A percentile compares a stretch with the other conserved stretches of the same genome.
phyloP scores from a whole-genome alignment of 306 rosid genomes.

The Cucumis cinereus region DNA sequence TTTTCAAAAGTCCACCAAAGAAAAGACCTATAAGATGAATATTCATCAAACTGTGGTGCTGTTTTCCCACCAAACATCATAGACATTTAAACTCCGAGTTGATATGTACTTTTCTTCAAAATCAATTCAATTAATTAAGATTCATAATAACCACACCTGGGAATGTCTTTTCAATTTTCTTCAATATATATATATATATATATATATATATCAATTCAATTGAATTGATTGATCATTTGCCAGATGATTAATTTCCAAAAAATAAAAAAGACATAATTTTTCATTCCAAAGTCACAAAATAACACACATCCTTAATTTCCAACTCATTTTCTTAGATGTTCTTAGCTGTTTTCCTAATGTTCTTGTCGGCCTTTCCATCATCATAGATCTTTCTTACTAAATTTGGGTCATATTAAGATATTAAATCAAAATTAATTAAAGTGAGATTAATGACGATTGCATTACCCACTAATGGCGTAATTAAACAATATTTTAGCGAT shows the following conservation, averaged over 20 bases:
- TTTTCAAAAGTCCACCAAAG: neutral
- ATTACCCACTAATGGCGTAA: neutral
- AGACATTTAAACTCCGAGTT: neutral
- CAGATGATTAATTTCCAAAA: neutral
- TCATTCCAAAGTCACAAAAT: neutral
- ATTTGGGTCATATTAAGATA: neutral
- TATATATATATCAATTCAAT: too few relatives aligned
- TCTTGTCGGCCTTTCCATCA: neutral
- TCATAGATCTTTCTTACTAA: neutral
- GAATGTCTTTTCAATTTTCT: neutral
- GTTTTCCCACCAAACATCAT: constrained; percentile 3
- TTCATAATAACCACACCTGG: neutral
- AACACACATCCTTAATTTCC: neutral
- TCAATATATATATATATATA: too few relatives aligned
- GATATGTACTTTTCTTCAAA: neutral
- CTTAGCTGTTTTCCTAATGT: neutral
- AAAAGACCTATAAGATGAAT: neutral
- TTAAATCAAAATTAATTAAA: neutral
- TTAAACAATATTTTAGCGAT: neutral
- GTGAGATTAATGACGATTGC: neutral
- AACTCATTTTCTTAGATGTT: neutral
- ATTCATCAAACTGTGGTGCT: neutral
- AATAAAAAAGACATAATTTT: neutral
- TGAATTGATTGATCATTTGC: neutral
- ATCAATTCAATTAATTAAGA: neutral